Evolutionary conservation across 768 basidiomycete species (phyloP), one percentile per base, ranked within the genome.

Genomic region (Amanita thiersii): DNA sequence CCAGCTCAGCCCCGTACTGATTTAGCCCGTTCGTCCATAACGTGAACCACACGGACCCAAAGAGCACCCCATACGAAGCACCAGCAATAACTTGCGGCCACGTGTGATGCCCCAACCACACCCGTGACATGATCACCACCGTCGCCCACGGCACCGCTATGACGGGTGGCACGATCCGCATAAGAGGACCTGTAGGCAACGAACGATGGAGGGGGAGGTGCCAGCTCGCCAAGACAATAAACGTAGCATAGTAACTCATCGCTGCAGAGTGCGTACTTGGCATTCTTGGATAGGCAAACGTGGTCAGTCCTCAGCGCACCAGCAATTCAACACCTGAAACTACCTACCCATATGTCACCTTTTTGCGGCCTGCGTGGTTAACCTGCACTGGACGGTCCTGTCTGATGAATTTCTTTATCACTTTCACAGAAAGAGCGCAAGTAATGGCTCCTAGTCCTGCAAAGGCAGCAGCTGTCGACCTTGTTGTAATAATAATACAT

Each of bases 61-160:
- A 77, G 2, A 53, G 55, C 7, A 72, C 45, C 0, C 86, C 86
- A 43, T 74, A 78, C 2, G 58, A 55, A 23, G 59, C 63, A 1
- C 86, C 86, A 19, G 64, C 83, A 6, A 60, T 54, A 12, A 87
- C 81, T 48, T 89, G 86, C 0, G 66, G 61, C 69, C 69, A 70
- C 7, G 83, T 86, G 57, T 89, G 86, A 48, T 88, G 77, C 3
- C 83, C 82, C 9, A 89, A 70, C 81, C 76, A 78, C 21, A 86
- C 69, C 37, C 86, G 67, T 7, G 86, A 89, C 38, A 72, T 51
- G 3, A 75, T 64, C 31, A 88, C 72, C 11, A 69, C 50, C 25
- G 52, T 46, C 8, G 82, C 70, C 69, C 71, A 81, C 1, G 81
- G 75, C 8, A 78, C 47, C 3, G 70, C 62, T 34, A 82, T 50